Evolutionary conservation across 1,284 basidiomycete species (phyloP), one percentile per base, ranked within the genome.

Genomic region (Sphagnurus paluster): DNA sequence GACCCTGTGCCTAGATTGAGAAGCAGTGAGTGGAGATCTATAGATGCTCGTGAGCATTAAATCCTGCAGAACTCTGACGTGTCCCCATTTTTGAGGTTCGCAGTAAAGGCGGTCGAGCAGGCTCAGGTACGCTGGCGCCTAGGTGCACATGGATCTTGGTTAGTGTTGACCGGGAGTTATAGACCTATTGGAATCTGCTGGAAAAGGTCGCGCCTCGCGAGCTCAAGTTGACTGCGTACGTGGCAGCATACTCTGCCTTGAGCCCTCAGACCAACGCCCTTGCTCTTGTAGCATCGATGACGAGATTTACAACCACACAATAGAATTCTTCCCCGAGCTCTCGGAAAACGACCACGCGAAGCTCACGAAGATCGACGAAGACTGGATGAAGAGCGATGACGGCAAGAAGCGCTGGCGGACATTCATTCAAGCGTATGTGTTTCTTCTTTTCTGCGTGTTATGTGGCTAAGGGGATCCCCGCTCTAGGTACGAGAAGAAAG

Each of bases 111-210:
- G 26, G 94, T 98, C 49, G 93, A 97, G 65, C 93, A 97, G 58
- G 90, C 94, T 45, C 91, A 95, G 76, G 93, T 90, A 48, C 54
- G 74, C 65, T 26, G 1, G 10, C 39, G 4, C 13, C 42, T 21
- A 21, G 3, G 10, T 23, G 16, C 9, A 29, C 10, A 9, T 11
- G 3, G 11, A 32, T 10, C n/a, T 13, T n/a, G 13, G 5, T 16
- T 17, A 5, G 26, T 19, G 17, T 16, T 17, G 10, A 28, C 20
- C 11, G 43, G 14, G 8, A 24, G 23, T 25, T 10, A 21, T 63
- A 96, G 90, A 94, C 93, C 5, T 98, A 98, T 74, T 97, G 95
- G 90, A 95, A 93, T 65, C 77, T 99, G 39, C 74, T 98, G 49
- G 89, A 90, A 63, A 87, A 86, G 60, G 81, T 98, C 44, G 67